Percentiles rank a stretch among this genome's conserved stretches.
These are phyloP conservation scores for Hypsizygus marmoreus DNA, from an alignment of 768 basidiomycete genomes.

Conservation along the genomic window DNA sequence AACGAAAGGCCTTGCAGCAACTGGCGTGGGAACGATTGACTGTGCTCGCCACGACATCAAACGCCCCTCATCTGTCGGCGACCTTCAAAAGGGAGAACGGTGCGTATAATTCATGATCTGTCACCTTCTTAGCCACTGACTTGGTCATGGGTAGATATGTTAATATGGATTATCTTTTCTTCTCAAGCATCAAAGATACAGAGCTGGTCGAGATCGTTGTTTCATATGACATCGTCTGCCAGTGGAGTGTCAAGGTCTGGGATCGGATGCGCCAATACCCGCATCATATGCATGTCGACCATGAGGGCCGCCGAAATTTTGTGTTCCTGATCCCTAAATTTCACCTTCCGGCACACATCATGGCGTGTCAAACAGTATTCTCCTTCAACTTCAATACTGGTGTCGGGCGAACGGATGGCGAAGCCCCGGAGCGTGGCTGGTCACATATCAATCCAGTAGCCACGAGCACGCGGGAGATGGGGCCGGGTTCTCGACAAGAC, in stretches of 20 bases:
- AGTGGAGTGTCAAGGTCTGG: constrained; percentile 26
- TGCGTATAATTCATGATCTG: no score
- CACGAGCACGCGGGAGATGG: constrained; percentile 26
- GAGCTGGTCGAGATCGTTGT: constrained; percentile 10
- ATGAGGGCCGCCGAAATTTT: no score
- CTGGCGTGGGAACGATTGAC: constrained; percentile 19
- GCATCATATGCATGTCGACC: neutral
- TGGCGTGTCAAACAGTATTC: constrained; percentile 21
- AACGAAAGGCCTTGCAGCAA: constrained; percentile 14
- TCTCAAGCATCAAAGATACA: constrained; percentile 20
- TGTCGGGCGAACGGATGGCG: constrained; percentile 23
- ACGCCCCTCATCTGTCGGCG: constrained; percentile 10
- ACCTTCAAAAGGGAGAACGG: constrained; percentile 13
- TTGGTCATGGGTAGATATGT: constrained; percentile 9
- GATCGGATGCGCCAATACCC: constrained; percentile 13
- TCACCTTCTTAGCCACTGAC: neutral
- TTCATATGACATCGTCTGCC: constrained; percentile 32
- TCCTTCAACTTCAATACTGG: constrained; percentile 24
- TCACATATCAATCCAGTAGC: constrained; percentile 20
- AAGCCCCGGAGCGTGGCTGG: constrained; percentile 26
- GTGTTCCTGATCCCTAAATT: constrained; percentile 30
- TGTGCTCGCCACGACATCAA: constrained; percentile 21
- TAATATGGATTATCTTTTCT: constrained; percentile 27
- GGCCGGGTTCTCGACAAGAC: constrained; percentile 23
- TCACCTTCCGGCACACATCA: constrained; percentile 26